Conservation (phyloP, 1,284 basidiomycete species). For the Microbotryum lychnidis-dioicae region DNA sequence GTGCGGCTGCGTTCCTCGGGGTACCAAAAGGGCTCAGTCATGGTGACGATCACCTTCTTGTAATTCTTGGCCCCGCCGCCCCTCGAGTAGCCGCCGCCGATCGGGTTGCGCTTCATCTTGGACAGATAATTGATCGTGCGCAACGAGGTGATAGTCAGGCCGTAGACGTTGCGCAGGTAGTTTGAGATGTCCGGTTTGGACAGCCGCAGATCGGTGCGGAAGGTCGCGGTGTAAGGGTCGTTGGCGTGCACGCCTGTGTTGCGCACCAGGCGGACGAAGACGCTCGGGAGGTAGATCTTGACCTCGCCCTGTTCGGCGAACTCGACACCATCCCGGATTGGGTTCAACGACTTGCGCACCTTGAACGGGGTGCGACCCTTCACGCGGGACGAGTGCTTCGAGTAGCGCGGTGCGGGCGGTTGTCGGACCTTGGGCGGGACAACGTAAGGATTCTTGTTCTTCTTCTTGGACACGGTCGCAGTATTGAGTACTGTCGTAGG, state of each 20-base stretch:
- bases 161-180: slow-evolving; percentile 37
- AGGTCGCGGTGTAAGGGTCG: slow-evolving; percentile 38
- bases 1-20: slow-evolving; percentile 28
- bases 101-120: slow-evolving; percentile 28
- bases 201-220: slow-evolving; percentile 35
- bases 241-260: slow-evolving; percentile 29
- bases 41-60: slow-evolving; percentile 34
- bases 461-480: no score
- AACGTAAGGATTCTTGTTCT: no score
- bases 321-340: background rate
- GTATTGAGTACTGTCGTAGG: no score
- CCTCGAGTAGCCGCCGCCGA: slow-evolving; percentile 27
- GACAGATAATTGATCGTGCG: slow-evolving; percentile 36
- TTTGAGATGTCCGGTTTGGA: slow-evolving; percentile 38
- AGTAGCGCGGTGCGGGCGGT: slow-evolving; percentile 11
- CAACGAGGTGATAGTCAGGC: slow-evolving; percentile 33
- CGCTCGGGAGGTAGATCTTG: slow-evolving; percentile 34
- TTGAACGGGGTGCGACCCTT: slow-evolving; percentile 17
- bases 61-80: slow-evolving; percentile 29
- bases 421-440: background rate
- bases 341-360: slow-evolving; percentile 17
- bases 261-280: slow-evolving; percentile 35
- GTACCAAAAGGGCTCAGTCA: slow-evolving; percentile 36
- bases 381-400: slow-evolving; percentile 22
- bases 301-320: slow-evolving; percentile 11